Percentiles rank a stretch among this genome's conserved stretches.
Conservation (phyloP, 1,284 basidiomycete species). For the Neolentinus lepideus region DNA sequence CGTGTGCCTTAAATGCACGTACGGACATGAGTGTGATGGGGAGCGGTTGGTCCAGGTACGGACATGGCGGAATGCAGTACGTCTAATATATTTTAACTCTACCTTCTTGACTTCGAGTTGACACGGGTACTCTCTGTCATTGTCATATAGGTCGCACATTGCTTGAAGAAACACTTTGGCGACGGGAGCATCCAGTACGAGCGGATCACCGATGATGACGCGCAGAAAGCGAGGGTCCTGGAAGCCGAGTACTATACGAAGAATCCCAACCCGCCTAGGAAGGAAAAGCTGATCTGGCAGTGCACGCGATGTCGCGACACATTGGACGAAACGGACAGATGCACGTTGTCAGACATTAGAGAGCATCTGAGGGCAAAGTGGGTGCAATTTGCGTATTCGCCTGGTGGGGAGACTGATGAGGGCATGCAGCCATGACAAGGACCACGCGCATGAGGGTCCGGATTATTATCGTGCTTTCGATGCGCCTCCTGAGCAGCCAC, state of each 20-base stretch:
- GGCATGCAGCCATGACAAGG: not conserved
- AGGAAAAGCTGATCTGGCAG: conserved; percentile 15
- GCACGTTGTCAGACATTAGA: conserved; percentile 13
- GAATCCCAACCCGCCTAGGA: not conserved
- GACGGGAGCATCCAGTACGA: conserved; percentile 20
- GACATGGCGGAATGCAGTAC: conserved; percentile 26
- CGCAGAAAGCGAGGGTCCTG: conserved; percentile 11
- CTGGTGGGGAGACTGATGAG: not conserved
- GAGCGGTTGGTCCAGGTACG: conserved; percentile 20
- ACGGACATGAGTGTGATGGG: conserved; percentile 20
- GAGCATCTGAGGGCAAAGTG: conserved; percentile 9
- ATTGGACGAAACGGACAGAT: conserved; percentile 13
- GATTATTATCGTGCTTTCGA: conserved; percentile 1
- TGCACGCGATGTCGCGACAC: conserved; percentile 21
- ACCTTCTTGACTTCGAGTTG: conserved; percentile 1
- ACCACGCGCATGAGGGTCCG: not conserved
- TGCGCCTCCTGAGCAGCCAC: not conserved
- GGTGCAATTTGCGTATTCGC: not conserved
- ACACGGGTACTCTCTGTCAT: not conserved
- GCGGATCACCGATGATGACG: conserved; percentile 19
- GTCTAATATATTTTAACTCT: conserved; percentile 8
- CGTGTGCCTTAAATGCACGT: conserved; percentile 26
- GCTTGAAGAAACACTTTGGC: conserved; percentile 23
- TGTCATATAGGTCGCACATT: conserved; percentile 21
- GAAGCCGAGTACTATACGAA: conserved; percentile 10